Percentiles rank a stretch among this genome's conserved stretches.
Conservation (phyloP, 2,329 filamentous ascomycete genomes). For the Colletotrichum karsti region DNA sequence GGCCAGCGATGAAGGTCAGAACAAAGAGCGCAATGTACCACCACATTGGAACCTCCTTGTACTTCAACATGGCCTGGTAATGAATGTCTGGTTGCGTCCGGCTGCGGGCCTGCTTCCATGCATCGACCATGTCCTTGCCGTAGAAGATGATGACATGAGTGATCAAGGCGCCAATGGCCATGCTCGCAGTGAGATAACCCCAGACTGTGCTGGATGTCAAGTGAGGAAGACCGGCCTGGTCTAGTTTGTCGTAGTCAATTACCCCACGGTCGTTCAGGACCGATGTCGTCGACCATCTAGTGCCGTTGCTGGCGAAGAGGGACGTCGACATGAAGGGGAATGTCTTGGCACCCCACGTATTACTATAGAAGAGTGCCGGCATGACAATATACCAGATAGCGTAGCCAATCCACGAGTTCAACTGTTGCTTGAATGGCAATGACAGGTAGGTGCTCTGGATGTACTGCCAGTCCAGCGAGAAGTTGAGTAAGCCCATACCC, state of each 20-base stretch:
- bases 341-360: constrained; percentile 44
- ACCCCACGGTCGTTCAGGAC: constrained; percentile 34
- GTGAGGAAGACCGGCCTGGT: constrained; percentile 34
- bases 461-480: constrained; percentile 55
- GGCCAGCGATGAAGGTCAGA: constrained; percentile 41
- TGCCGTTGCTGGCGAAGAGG: constrained; percentile 38
- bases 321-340: constrained; percentile 42
- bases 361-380: constrained; percentile 48
- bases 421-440: constrained; percentile 44
- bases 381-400: constrained; percentile 44
- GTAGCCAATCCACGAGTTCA: constrained; percentile 47
- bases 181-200: constrained; percentile 41
- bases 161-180: constrained; percentile 33
- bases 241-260: constrained; percentile 37
- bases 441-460: constrained; percentile 45
- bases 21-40: constrained; percentile 43
- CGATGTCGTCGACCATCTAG: constrained; percentile 29
- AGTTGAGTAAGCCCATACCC: constrained; percentile 48
- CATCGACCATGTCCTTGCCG: constrained; percentile 28
- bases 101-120: constrained; percentile 31
- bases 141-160: constrained; percentile 32
- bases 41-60: constrained; percentile 48
- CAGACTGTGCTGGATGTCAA: constrained; percentile 38
- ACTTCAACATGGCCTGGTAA: constrained; percentile 49
- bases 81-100: constrained; percentile 44